phyloP scores from a whole-genome alignment of 2,329 filamentous ascomycete species.

The Colletotrichum paranaense region DNA sequence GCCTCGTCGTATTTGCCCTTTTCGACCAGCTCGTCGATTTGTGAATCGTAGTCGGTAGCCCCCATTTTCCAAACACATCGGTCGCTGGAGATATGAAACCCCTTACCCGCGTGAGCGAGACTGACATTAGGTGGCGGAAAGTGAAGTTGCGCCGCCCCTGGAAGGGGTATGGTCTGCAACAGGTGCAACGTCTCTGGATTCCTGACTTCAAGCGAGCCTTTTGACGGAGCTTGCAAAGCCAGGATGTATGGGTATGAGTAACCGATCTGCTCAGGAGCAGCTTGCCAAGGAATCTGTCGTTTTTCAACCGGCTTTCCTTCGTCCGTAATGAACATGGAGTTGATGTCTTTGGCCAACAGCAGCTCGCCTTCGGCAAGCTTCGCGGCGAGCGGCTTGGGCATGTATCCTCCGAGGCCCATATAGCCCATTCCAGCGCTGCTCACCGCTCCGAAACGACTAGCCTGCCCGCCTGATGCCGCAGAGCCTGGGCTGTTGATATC shows the following conservation, averaged over 20 bases:
- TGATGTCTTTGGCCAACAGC: slow-evolving; percentile 96
- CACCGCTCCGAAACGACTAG: slow-evolving; percentile 83
- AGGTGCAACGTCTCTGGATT: slow-evolving; percentile 94
- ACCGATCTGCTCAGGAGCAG: slow-evolving; percentile 88
- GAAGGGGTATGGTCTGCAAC: slow-evolving; percentile 85
- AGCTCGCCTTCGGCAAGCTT: slow-evolving; percentile 86
- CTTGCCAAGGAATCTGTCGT: slow-evolving; percentile 90
- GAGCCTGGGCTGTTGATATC: slow-evolving; percentile 84
- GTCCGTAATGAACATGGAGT: slow-evolving; percentile 90
- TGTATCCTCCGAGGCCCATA: slow-evolving; percentile 92
- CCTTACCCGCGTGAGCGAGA: slow-evolving; percentile 95
- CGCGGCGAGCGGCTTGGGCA: slow-evolving; percentile 89
- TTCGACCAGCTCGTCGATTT: slow-evolving; percentile 84
- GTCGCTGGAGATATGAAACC: slow-evolving; percentile 93
- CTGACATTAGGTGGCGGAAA: slow-evolving; percentile 94
- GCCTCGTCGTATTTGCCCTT: slow-evolving; percentile 87
- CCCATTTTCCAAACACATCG: slow-evolving; percentile 96
- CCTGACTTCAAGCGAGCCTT: slow-evolving; percentile 87
- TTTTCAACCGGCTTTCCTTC: slow-evolving; percentile 85
- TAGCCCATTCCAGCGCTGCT: slow-evolving; percentile 93
- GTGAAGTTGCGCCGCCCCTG: slow-evolving; percentile 85
- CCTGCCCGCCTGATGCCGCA: slow-evolving; percentile 70
- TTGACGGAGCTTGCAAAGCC: slow-evolving; percentile 83
- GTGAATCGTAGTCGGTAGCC: slow-evolving; percentile 88
- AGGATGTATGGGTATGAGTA: slow-evolving; percentile 98